Percentiles rank a stretch among this genome's conserved stretches.
These are phyloP conservation scores for Litchi chinensis DNA, from an alignment of 345 rosid genomes.

Conservation along the genomic window DNA sequence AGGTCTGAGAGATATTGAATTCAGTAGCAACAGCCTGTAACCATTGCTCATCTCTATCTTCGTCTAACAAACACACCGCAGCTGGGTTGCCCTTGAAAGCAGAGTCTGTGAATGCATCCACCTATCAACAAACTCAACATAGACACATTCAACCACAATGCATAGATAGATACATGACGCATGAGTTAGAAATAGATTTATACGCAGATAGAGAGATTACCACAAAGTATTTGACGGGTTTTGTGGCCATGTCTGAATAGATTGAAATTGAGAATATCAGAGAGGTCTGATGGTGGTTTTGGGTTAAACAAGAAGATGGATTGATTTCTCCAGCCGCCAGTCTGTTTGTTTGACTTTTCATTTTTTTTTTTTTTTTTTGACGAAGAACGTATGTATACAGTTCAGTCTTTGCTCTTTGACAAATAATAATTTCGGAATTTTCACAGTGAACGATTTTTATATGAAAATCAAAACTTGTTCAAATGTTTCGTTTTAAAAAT, in stretches of 20 bases:
- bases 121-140: conserved; percentile 31
- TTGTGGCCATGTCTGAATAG: conserved; percentile 31
- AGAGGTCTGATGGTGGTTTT: not conserved
- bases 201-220: conserved; percentile 23
- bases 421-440: too few species aligned
- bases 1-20: conserved; percentile 57
- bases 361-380: too few species aligned
- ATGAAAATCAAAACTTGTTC: too few species aligned
- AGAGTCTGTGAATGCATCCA: conserved; percentile 72
- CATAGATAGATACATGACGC: not conserved
- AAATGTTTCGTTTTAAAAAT: too few species aligned
- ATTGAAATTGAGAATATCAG: not conserved
- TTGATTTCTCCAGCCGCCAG: too few species aligned
- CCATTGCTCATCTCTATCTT: conserved; percentile 69
- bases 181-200: too few species aligned
- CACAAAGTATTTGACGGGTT: conserved; percentile 47
- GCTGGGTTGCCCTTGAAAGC: conserved; percentile 88
- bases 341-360: too few species aligned
- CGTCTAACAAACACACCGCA: conserved; percentile 73
- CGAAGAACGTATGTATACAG: too few species aligned
- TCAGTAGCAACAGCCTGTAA: conserved; percentile 59
- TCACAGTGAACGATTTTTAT: too few species aligned
- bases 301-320: not conserved
- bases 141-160: too few species aligned
- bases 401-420: too few species aligned